phyloP scores from a whole-genome alignment of 1,284 basidiomycete species.

The Rhodotorula mucilaginosa region DNA sequence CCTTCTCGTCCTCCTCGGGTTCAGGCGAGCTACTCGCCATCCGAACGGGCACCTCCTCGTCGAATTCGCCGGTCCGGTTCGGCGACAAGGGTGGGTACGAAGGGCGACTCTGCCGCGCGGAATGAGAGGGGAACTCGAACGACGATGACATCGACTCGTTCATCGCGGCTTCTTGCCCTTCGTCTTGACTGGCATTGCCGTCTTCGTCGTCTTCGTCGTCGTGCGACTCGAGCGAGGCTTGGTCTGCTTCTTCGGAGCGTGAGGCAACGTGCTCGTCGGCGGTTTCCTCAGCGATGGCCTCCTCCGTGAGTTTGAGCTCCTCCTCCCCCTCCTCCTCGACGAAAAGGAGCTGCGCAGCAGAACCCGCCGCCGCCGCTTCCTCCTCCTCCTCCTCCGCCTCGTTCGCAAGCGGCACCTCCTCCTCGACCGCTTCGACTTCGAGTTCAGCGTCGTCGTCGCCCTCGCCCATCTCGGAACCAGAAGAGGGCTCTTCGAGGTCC shows the following conservation, averaged over 20 bases:
- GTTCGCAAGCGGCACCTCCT: not conserved
- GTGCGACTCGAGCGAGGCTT: not conserved
- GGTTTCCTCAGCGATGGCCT: too few relatives aligned
- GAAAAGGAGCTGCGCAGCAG: not conserved
- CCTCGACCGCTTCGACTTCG: not conserved
- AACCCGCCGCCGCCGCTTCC: not conserved
- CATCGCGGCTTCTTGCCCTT: not conserved
- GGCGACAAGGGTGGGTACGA: slow-evolving; percentile 22
- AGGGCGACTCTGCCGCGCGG: not conserved
- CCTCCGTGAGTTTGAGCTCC: too few relatives aligned
- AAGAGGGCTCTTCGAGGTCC: not conserved
- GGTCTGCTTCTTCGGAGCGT: not conserved
- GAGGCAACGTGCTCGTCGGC: not conserved
- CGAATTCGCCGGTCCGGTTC: slow-evolving; percentile 21
- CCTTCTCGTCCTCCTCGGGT: not conserved
- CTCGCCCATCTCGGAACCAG: not conserved
- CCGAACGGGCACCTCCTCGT: slow-evolving; percentile 4
- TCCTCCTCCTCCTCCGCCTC: not conserved
- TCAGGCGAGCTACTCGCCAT: slow-evolving; percentile 3
- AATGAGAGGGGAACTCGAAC: not conserved
- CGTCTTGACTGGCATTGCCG: not conserved
- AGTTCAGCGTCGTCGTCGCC: not conserved
- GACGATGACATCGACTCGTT: not conserved
- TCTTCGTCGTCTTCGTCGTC: not conserved
- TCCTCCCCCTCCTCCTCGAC: not conserved